Percentiles rank a stretch among this genome's conserved stretches.
Evolutionary conservation across 2,329 filamentous ascomycete species (phyloP).

Genomic region (Colletotrichum aenigma): DNA sequence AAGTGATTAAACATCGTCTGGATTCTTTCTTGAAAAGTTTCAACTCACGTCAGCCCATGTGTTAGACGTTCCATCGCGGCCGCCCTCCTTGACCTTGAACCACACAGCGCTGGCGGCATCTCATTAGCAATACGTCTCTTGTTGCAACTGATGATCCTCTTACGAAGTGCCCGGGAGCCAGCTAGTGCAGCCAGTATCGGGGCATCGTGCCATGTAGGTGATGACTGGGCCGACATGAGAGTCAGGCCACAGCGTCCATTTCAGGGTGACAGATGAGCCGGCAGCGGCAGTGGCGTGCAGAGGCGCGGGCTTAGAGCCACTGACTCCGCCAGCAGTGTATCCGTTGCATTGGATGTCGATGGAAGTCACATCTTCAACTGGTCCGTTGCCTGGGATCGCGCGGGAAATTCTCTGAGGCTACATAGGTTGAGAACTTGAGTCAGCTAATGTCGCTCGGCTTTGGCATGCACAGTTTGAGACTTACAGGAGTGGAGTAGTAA

Average conservation of each 20-base stretch:
- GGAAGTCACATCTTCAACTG: slow-evolving; percentile 55
- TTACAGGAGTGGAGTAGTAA: background rate
- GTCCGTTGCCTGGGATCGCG: slow-evolving; percentile 61
- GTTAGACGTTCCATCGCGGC: slow-evolving; percentile 53
- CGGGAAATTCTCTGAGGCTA: slow-evolving; percentile 49
- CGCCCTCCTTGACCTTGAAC: slow-evolving; percentile 59
- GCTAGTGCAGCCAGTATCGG: slow-evolving; percentile 52
- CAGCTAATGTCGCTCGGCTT: background rate
- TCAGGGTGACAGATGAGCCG: slow-evolving; percentile 56
- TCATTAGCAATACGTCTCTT: slow-evolving; percentile 15
- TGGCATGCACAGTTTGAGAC: no score
- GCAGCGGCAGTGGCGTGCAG: slow-evolving; percentile 58
- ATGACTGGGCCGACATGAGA: slow-evolving; percentile 58
- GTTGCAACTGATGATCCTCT: slow-evolving; percentile 28
- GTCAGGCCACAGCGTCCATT: slow-evolving; percentile 58
- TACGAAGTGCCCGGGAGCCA: slow-evolving; percentile 45
- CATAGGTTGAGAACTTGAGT: background rate
- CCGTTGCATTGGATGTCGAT: slow-evolving; percentile 63
- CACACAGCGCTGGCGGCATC: slow-evolving; percentile 45
- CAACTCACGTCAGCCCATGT: slow-evolving; percentile 47
- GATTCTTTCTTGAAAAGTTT: background rate
- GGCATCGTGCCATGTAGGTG: slow-evolving; percentile 66
- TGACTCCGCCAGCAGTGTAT: slow-evolving; percentile 50
- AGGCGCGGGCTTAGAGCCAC: slow-evolving; percentile 54
- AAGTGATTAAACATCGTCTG: background rate